phyloP scores from a whole-genome alignment of 805 yeast species.

The Cyberlindnera mrakii region DNA sequence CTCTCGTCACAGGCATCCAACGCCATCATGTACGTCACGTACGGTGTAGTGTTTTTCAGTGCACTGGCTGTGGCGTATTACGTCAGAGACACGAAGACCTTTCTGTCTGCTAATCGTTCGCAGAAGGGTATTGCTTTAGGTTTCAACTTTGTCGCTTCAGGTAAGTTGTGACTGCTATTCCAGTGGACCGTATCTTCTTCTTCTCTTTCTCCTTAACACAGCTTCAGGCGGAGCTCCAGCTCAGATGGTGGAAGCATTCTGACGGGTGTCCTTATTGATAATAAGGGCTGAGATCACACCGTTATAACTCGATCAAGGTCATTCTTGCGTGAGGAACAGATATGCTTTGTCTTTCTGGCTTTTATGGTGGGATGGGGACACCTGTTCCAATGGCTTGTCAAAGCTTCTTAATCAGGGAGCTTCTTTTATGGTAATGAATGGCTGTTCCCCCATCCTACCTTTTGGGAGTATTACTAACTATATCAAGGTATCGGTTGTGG shows the following conservation, averaged over 20 bases:
- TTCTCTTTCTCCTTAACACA: neutral
- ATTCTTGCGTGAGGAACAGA: constrained; percentile 71
- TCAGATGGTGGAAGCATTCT: constrained; percentile 10
- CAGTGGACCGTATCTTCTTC: neutral
- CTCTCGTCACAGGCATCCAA: constrained; percentile 51
- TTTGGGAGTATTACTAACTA: constrained; percentile 7
- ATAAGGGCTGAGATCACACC: constrained; percentile 63
- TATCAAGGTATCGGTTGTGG: constrained; percentile 84
- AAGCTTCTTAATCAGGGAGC: neutral
- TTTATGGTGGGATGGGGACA: neutral
- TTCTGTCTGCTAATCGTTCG: constrained; percentile 74
- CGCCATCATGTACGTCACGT: constrained; percentile 58
- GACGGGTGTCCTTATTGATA: constrained; percentile 13
- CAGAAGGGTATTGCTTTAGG: constrained; percentile 78
- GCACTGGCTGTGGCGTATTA: constrained; percentile 60
- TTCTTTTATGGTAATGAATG: neutral
- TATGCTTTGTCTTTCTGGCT: constrained; percentile 11
- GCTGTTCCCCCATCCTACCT: neutral
- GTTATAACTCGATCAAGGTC: constrained; percentile 76
- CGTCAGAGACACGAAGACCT: constrained; percentile 41
- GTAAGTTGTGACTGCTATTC: constrained; percentile 40
- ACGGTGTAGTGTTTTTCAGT: constrained; percentile 44
- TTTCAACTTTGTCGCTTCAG: constrained; percentile 85
- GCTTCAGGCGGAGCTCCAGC: constrained; percentile 9
- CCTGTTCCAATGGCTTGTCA: neutral